Percentiles rank a stretch among this genome's conserved stretches.
Evolutionary conservation across 1,284 basidiomycete genomes (phyloP).

Genomic region (Sphaerobolus stellatus): DNA sequence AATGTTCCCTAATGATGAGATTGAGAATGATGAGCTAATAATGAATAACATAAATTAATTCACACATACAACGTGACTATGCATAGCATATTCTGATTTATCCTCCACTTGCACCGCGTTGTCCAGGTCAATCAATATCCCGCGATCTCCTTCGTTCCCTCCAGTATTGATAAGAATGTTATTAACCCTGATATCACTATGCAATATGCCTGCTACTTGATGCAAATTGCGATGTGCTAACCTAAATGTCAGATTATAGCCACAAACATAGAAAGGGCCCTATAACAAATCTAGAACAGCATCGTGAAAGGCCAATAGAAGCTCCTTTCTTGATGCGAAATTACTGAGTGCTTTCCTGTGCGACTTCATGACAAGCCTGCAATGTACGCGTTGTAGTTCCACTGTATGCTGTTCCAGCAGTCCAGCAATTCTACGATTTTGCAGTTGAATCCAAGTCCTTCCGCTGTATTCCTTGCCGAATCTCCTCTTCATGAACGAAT

Average conservation of each 20-base stretch:
- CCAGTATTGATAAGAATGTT: conserved; percentile 4
- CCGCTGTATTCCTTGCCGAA: too few species aligned
- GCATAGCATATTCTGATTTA: neutral
- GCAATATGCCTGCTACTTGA: neutral
- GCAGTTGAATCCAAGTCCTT: too few species aligned
- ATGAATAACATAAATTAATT: neutral
- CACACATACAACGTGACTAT: neutral
- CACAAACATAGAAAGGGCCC: too few species aligned
- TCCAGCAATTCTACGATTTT: too few species aligned
- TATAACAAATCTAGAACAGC: neutral
- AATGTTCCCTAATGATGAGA: conserved; percentile 1
- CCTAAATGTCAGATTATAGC: too few species aligned
- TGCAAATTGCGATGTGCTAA: conserved; percentile 2
- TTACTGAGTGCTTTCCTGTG: too few species aligned
- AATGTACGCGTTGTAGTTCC: too few species aligned
- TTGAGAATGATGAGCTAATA: neutral
- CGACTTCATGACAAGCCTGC: too few species aligned
- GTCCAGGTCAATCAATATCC: conserved; percentile 7
- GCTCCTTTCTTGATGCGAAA: too few species aligned
- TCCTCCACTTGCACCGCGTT: neutral
- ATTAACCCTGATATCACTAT: neutral
- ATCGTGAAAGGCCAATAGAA: too few species aligned
- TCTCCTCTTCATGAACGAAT: too few species aligned
- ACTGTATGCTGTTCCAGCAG: too few species aligned
- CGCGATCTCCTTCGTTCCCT: neutral